Evolutionary conservation across 2,329 filamentous ascomycete species (phyloP).

Genomic region (Cyclaneusma minus): DNA sequence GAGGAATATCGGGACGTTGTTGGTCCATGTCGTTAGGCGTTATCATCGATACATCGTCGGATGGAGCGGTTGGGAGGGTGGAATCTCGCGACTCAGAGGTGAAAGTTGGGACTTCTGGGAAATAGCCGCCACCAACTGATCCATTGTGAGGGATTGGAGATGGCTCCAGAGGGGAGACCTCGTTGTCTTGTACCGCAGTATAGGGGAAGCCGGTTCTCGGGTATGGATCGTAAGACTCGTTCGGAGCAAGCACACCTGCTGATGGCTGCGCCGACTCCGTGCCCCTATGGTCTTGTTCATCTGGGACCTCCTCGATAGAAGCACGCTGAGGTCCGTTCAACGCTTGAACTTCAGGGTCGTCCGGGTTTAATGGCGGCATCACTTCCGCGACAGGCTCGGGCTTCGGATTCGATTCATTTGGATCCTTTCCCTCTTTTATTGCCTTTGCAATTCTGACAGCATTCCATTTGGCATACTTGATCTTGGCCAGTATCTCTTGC

Average conservation of each 20-base stretch:
- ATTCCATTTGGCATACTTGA: conserved; percentile 95
- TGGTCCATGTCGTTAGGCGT: conserved; percentile 4
- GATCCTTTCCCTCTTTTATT: conserved; percentile 78
- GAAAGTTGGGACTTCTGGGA: conserved; percentile 29
- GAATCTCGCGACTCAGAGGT: conserved; percentile 12
- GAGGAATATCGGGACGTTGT: conserved; percentile 10
- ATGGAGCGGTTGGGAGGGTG: conserved; percentile 14
- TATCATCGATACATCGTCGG: conserved; percentile 7
- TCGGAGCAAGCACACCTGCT: conserved; percentile 5
- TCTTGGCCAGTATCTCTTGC: conserved; percentile 64
- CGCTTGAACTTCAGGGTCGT: conserved; percentile 48
- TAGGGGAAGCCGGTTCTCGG: conserved; percentile 16
- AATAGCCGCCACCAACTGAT: conserved; percentile 41
- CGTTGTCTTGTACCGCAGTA: conserved; percentile 18
- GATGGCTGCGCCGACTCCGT: conserved; percentile 20
- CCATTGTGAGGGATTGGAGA: conserved; percentile 25
- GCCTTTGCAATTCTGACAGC: conserved; percentile 82
- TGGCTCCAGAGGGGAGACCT: conserved; percentile 36
- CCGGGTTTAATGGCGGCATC: conserved; percentile 36
- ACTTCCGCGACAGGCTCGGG: conserved; percentile 32
- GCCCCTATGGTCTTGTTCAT: conserved; percentile 35
- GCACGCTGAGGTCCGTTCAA: conserved; percentile 20
- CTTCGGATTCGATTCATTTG: conserved; percentile 78
- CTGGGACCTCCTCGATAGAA: conserved; percentile 40
- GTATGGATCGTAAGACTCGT: conserved; percentile 21